These are phyloP conservation scores for Saprolegnia diclina DNA, from an alignment of 352 stramenopile species.

Conservation along the genomic window DNA sequence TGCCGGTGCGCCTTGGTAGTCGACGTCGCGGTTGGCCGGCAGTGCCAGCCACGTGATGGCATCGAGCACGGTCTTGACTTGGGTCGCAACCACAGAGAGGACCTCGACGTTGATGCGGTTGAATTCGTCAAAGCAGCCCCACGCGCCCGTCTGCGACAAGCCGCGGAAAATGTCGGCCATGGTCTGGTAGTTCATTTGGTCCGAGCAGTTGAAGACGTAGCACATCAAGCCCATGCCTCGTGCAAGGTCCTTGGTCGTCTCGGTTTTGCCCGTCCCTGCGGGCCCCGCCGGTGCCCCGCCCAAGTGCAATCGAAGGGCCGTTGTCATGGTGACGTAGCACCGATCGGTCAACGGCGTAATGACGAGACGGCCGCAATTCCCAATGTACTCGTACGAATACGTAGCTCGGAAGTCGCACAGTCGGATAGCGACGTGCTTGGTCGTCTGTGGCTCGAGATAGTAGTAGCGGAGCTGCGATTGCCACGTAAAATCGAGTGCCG, in stretches of 20 bases:
- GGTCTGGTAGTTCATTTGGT: constrained; percentile 93
- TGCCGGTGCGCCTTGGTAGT: constrained; percentile 25
- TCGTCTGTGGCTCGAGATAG: constrained; percentile 56
- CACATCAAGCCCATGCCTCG: constrained; percentile 68
- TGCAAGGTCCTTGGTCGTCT: constrained; percentile 81
- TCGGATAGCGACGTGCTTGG: constrained; percentile 77
- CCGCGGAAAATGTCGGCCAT: constrained; percentile 96
- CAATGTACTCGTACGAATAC: constrained; percentile 96
- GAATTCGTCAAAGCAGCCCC: constrained; percentile 97
- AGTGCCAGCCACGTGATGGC: constrained; percentile 40
- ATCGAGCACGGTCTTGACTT: constrained; percentile 97
- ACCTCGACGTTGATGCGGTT: constrained; percentile 96
- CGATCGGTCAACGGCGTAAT: constrained; percentile 81
- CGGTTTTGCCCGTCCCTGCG: constrained; percentile 81
- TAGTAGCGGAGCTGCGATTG: constrained; percentile 95
- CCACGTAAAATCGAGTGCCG: constrained; percentile 90
- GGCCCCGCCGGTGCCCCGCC: constrained; percentile 71
- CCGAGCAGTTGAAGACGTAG: constrained; percentile 86
- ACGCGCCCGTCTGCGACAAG: constrained; percentile 91
- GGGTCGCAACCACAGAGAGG: constrained; percentile 92
- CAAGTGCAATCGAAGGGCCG: constrained; percentile 65
- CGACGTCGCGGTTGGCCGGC: constrained; percentile 31
- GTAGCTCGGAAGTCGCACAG: constrained; percentile 89
- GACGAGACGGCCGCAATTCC: constrained; percentile 87
- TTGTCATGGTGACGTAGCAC: constrained; percentile 83